These are phyloP conservation scores for Fusarium vanettenii DNA, from an alignment of 2,329 filamentous ascomycete species.

Conservation along the genomic window DNA sequence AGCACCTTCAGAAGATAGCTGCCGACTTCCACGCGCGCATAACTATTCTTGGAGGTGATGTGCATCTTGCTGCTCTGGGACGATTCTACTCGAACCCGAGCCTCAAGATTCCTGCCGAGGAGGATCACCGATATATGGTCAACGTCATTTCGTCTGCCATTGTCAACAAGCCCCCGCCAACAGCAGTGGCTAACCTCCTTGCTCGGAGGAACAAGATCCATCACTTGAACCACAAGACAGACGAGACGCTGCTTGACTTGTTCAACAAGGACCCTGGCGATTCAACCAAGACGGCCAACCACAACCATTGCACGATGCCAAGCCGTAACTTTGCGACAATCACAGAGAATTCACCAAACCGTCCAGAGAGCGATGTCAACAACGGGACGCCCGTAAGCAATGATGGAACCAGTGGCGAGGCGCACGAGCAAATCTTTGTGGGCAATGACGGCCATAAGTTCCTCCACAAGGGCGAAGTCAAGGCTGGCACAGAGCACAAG, in stretches of 20 bases:
- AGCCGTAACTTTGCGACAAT: slow-evolving; percentile 94
- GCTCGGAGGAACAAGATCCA: slow-evolving; percentile 89
- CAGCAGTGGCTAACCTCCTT: slow-evolving; percentile 88
- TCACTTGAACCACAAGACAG: slow-evolving; percentile 77
- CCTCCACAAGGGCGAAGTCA: slow-evolving; percentile 80
- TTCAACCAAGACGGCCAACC: slow-evolving; percentile 76
- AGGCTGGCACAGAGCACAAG: slow-evolving; percentile 81
- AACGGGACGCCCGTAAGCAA: slow-evolving; percentile 31
- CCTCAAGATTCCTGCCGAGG: slow-evolving; percentile 79
- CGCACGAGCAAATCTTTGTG: slow-evolving; percentile 44
- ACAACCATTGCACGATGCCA: slow-evolving; percentile 89
- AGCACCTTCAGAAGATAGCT: slow-evolving; percentile 84
- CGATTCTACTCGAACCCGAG: slow-evolving; percentile 94
- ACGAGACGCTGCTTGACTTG: slow-evolving; percentile 93
- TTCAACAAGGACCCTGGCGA: slow-evolving; percentile 90
- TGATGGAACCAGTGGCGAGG: slow-evolving; percentile 23
- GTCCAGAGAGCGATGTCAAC: slow-evolving; percentile 42
- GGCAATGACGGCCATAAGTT: slow-evolving; percentile 75
- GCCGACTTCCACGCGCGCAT: slow-evolving; percentile 89
- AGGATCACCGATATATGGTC: slow-evolving; percentile 93
- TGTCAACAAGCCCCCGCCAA: slow-evolving; percentile 92
- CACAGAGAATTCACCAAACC: slow-evolving; percentile 82
- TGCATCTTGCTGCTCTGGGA: slow-evolving; percentile 90
- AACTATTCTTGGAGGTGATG: slow-evolving; percentile 93
- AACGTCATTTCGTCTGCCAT: slow-evolving; percentile 96